Percentiles rank a stretch among this genome's conserved stretches.
Conservation (phyloP, 129 eudicot species). For the Flaveria brownii region DNA sequence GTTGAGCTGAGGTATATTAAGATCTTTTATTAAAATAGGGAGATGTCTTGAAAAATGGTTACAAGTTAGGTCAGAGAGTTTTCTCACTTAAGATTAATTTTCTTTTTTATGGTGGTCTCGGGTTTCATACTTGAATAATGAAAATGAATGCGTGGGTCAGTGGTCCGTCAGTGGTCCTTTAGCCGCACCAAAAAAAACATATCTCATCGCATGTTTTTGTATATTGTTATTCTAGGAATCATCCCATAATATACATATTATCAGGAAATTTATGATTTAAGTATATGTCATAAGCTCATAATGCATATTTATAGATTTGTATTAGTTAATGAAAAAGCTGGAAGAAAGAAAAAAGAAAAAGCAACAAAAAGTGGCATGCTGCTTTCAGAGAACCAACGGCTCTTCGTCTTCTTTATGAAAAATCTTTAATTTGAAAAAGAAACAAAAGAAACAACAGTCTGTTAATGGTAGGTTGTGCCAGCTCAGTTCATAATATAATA, state of each 20-base stretch:
- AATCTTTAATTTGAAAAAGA: slow-evolving; percentile 38
- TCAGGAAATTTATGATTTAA: no score
- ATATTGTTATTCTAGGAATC: background rate
- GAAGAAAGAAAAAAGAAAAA: slow-evolving; percentile 9
- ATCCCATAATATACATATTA: no score
- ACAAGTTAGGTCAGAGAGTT: no score
- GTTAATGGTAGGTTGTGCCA: slow-evolving; percentile 39
- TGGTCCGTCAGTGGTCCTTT: no score
- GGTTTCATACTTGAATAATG: no score
- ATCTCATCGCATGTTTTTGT: background rate
- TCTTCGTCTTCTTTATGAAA: slow-evolving; percentile 22
- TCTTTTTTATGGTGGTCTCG: no score
- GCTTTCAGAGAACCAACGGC: slow-evolving; percentile 33
- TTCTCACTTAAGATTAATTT: no score
- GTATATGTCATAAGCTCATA: no score
- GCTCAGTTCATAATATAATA: slow-evolving; percentile 29
- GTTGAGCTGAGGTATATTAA: no score
- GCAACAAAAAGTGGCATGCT: slow-evolving; percentile 25
- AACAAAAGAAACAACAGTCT: slow-evolving; percentile 33
- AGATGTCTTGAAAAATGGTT: no score
- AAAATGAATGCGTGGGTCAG: no score
- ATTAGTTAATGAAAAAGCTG: background rate
- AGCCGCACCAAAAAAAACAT: background rate
- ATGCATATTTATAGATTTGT: background rate
- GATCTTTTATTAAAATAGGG: no score